Evolutionary conservation across 2,329 filamentous ascomycete genomes (phyloP).

Genomic region (Colletotrichum agaves): DNA sequence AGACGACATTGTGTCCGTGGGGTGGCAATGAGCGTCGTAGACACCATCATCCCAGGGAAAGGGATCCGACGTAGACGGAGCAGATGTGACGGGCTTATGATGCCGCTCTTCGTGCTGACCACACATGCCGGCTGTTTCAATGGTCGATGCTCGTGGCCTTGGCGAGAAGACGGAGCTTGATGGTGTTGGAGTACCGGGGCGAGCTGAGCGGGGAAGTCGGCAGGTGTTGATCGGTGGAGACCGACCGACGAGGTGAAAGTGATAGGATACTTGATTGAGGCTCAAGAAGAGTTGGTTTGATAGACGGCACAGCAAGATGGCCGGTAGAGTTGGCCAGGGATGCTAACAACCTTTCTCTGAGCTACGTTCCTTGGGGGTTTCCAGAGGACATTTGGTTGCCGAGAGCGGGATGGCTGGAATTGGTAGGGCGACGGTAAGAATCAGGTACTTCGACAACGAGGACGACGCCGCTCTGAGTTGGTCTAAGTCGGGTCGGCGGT

Average conservation of each 20-base stretch:
- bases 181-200: neutral
- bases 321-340: neutral
- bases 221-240: conserved; percentile 5
- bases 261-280: neutral
- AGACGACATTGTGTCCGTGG: conserved; percentile 78
- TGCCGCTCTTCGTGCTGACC: conserved; percentile 20
- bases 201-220: conserved; percentile 10
- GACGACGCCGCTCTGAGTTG: conserved; percentile 9
- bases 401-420: conserved; percentile 10
- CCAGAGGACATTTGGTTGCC: neutral
- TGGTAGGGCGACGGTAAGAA: conserved; percentile 2
- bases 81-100: conserved; percentile 1
- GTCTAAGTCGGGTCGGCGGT: conserved; percentile 9
- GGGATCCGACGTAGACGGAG: conserved; percentile 38
- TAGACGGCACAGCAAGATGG: neutral
- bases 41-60: conserved; percentile 79
- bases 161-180: neutral
- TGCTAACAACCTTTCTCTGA: too few species aligned
- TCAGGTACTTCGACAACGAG: neutral
- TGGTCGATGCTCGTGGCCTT: conserved; percentile 8
- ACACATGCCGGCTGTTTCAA: conserved; percentile 27
- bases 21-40: conserved; percentile 86
- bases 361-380: neutral
- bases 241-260: neutral
- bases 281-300: neutral